Percentiles rank a stretch among this genome's conserved stretches.
Conservation (phyloP, 2,329 filamentous ascomycete genomes). For the Aspergillus melleus region DNA sequence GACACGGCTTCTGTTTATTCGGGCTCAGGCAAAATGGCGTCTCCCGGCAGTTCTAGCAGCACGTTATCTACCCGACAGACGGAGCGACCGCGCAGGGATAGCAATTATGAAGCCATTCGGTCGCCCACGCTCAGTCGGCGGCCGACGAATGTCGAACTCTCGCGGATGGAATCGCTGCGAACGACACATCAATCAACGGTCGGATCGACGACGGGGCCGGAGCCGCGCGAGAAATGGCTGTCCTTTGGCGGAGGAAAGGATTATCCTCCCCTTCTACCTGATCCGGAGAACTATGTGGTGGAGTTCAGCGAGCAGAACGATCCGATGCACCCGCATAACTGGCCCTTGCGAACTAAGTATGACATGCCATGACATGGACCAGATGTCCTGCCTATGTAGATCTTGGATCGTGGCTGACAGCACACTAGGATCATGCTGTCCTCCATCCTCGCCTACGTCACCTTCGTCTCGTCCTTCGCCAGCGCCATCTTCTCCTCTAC, state of each 20-base stretch:
- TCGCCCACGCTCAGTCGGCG: conserved; percentile 19
- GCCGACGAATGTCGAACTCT: conserved; percentile 26
- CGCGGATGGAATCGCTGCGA: conserved; percentile 30
- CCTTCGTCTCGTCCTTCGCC: conserved; percentile 52
- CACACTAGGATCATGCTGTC: conserved; percentile 15
- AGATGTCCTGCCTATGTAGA: not conserved
- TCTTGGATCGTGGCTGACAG: not conserved
- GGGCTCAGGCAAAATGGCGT: not conserved
- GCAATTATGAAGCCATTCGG: not conserved
- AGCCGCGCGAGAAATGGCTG: conserved; percentile 27
- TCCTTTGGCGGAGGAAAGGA: conserved; percentile 27
- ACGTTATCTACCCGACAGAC: not conserved
- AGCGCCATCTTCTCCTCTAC: conserved; percentile 68
- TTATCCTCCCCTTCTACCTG: conserved; percentile 46
- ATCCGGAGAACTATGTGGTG: conserved; percentile 55
- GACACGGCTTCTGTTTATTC: not conserved
- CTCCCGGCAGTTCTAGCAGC: not conserved
- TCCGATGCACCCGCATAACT: conserved; percentile 55
- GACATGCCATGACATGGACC: not conserved
- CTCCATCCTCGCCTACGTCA: conserved; percentile 42
- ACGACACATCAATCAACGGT: conserved; percentile 29
- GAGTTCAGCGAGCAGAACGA: conserved; percentile 55
- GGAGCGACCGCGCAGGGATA: not conserved
- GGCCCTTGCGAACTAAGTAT: conserved; percentile 47
- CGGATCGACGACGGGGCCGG: conserved; percentile 18